Evolutionary conservation across 2,329 filamentous ascomycete genomes (phyloP), one percentile per base, ranked within the genome.

Genomic region (Xylaria sp.): DNA sequence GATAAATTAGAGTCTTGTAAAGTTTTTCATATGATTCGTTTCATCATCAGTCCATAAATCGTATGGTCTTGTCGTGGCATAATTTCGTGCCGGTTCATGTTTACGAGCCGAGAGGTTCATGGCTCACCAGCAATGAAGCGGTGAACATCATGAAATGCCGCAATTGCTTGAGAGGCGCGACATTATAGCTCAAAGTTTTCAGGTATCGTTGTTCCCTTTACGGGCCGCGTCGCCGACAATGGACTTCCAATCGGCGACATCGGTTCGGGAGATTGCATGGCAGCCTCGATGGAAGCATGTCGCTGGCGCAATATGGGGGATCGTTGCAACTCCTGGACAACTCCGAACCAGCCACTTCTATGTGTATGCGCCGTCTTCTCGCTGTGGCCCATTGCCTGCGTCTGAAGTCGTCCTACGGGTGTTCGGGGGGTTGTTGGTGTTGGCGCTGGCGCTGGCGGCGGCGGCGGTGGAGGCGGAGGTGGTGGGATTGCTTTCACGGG

Each of bases 271-370:
- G 75, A 76, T 21, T 79, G 77, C 82, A 87, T 87, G 63, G 84
- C 77, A 67, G 78, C 79, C 74, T 89, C 87, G 69, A 89, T 84
- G 7, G 84, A 87, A n/a, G 85, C 84, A 70, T 86, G 86, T 15
- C 87, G 80, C 69, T 86, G 83, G 52, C 86, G 84, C 78, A 89
- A 82, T 59, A 83, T 74, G 2, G 87, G 87, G 23, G 84, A 87
- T 58, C 77, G 83, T 72, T 89, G 86, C 52, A 89, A 76, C 70
- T 89, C 87, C 57, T 84, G 79, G 21, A 89, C 84, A 5, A 89
- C 86, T 25, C 86, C 85, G 19, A 84, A 83, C 87, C 87, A 89
- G 25, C 86, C 85, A 64, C 78, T 77, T 57, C 82, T 82, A 54
- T 86, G 84, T 19, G 77, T 77, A 40, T 77, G 76, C 46, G 78